A percentile compares a stretch with the other conserved stretches of the same genome.
Evolutionary conservation across 148 eudicot genomes (phyloP).

Genomic region (Limonium bicolor): DNA sequence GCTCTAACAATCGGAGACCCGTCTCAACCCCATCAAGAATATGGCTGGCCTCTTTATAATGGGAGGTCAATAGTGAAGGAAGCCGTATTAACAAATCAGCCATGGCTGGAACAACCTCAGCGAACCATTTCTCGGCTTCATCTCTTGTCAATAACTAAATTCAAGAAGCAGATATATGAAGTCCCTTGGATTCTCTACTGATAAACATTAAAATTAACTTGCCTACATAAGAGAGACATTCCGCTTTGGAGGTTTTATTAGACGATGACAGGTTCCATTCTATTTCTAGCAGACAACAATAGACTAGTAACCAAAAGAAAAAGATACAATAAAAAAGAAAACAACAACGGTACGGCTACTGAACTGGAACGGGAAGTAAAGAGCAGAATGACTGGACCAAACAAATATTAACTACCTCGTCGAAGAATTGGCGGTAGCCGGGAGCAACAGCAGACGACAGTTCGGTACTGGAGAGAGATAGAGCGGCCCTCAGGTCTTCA

Average conservation of each 20-base stretch:
- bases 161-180: too few species aligned
- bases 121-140: constrained; percentile 59
- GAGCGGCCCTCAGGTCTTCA: constrained; percentile 51
- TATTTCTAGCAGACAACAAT: too few species aligned
- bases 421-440: constrained; percentile 68
- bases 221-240: too few species aligned
- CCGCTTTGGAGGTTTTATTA: too few species aligned
- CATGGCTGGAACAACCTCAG: constrained; percentile 48
- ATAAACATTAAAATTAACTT: too few species aligned
- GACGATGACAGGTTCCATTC: too few species aligned
- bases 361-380: too few species aligned
- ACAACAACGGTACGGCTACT: too few species aligned
- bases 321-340: too few species aligned
- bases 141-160: constrained; percentile 59
- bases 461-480: constrained; percentile 18
- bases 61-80: constrained; percentile 53
- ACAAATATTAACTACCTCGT: constrained; percentile 53
- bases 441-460: constrained; percentile 23
- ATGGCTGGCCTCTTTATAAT: constrained; percentile 38
- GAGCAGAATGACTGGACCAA: too few species aligned
- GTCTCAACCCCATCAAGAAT: constrained; percentile 28
- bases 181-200: too few species aligned
- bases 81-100: constrained; percentile 46
- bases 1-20: constrained; percentile 53
- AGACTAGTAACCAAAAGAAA: too few species aligned